Percentiles rank a stretch among this genome's conserved stretches.
phyloP scores from a whole-genome alignment of 2,329 filamentous ascomycete species.

The Xylaria sp. region DNA sequence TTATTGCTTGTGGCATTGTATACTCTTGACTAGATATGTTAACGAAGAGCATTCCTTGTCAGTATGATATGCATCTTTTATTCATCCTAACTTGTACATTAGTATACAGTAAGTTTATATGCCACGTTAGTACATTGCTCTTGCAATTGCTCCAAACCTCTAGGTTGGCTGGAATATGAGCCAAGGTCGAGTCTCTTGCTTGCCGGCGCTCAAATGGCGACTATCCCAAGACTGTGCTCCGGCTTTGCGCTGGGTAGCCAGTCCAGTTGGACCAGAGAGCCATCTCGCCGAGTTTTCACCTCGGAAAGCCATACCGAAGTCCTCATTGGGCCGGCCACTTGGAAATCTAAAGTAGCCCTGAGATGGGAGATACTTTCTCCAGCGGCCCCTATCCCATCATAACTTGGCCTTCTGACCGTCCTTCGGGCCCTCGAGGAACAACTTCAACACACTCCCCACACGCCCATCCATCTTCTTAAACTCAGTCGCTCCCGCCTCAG shows the following conservation, averaged over 20 bases:
- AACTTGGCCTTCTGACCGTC: conserved; percentile 10
- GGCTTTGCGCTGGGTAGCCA: neutral
- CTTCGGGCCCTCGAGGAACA: conserved; percentile 53
- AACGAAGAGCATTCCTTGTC: neutral
- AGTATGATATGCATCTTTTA: neutral
- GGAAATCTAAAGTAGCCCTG: neutral
- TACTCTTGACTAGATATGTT: conserved; percentile 1
- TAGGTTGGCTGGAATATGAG: neutral
- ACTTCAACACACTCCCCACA: conserved; percentile 50
- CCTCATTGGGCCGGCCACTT: neutral
- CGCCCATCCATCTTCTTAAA: conserved; percentile 54
- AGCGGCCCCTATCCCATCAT: neutral
- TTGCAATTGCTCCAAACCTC: neutral
- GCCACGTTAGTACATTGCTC: neutral
- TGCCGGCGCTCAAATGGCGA: neutral
- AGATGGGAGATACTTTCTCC: neutral
- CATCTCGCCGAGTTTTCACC: neutral
- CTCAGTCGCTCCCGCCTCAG: conserved; percentile 51
- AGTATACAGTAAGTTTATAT: conserved; percentile 21
- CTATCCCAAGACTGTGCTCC: neutral
- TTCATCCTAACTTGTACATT: conserved; percentile 20
- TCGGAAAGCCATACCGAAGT: neutral
- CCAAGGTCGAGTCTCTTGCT: neutral
- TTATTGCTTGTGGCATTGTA: neutral
- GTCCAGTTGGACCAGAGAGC: too few species aligned